These are phyloP conservation scores for Anastatica hierochuntica DNA, from an alignment of 345 rosid species.

Conservation along the genomic window DNA sequence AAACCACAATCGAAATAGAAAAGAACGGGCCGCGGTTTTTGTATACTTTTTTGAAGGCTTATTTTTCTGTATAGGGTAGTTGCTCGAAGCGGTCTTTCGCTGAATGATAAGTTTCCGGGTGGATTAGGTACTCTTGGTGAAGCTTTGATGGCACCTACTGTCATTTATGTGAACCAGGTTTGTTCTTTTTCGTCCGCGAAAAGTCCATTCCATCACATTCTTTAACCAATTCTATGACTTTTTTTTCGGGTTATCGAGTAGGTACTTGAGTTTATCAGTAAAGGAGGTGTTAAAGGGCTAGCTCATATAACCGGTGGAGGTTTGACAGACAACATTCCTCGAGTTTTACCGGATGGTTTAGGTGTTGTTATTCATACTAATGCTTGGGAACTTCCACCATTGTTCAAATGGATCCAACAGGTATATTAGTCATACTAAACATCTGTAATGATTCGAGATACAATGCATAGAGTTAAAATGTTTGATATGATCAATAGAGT, in stretches of 20 bases:
- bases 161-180: conserved; percentile 83
- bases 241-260: too few species aligned
- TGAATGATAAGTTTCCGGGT: conserved; percentile 62
- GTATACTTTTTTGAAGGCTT: too few species aligned
- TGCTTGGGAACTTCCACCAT: conserved; percentile 64
- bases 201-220: too few species aligned
- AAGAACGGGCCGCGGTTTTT: too few species aligned
- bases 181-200: too few species aligned
- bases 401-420: conserved; percentile 91
- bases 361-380: conserved; percentile 56
- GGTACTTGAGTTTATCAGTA: conserved; percentile 65
- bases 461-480: neutral
- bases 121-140: conserved; percentile 61
- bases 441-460: too few species aligned
- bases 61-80: conserved; percentile 53
- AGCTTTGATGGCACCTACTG: conserved; percentile 92
- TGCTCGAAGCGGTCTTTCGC: conserved; percentile 51
- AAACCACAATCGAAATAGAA: too few species aligned
- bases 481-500: conserved; percentile 43
- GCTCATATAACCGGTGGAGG: conserved; percentile 96
- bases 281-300: conserved; percentile 84
- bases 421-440: too few species aligned
- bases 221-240: too few species aligned
- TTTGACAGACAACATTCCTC: conserved; percentile 79
- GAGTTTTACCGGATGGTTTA: conserved; percentile 72